A percentile compares a stretch with the other conserved stretches of the same genome.
Conservation (phyloP, 306 rosid species). For the Sesbania bispinosa region DNA sequence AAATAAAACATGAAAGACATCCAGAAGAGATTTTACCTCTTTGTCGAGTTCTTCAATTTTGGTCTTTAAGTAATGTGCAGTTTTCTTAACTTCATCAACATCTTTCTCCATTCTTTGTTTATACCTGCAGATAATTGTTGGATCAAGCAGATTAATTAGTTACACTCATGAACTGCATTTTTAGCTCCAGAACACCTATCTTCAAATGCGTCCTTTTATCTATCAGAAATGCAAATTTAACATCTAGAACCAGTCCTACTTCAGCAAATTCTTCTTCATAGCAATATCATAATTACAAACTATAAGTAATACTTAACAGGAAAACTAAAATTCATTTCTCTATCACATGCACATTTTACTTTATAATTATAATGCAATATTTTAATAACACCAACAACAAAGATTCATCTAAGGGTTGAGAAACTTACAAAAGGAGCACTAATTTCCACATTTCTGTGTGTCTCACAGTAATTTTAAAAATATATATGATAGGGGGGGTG, state of each 20-base stretch:
- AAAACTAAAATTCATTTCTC: not conserved
- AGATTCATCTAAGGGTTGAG: not conserved
- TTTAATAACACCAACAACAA: not conserved
- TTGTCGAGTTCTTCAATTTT: constrained; percentile 82
- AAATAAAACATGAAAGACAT: not conserved
- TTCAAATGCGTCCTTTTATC: no score
- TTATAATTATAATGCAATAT: not conserved
- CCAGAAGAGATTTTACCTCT: constrained; percentile 49
- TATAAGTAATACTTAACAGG: not conserved
- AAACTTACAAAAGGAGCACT: not conserved
- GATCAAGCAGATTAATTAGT: constrained; percentile 21
- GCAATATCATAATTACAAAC: not conserved
- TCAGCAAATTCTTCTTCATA: no score
- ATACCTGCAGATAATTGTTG: constrained; percentile 51
- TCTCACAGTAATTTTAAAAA: not conserved
- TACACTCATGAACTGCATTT: constrained; percentile 1
- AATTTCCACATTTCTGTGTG: no score
- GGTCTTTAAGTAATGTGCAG: constrained; percentile 59
- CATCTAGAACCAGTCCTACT: no score
- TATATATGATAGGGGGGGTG: not conserved
- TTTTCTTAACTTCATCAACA: constrained; percentile 90
- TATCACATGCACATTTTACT: not conserved
- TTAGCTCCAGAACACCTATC: not conserved
- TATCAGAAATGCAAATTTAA: no score
- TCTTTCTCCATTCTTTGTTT: constrained; percentile 90